Base-by-base conservation (phyloP, 2,329 filamentous ascomycete species). In the Ampelomyces quisqualis region DNA sequence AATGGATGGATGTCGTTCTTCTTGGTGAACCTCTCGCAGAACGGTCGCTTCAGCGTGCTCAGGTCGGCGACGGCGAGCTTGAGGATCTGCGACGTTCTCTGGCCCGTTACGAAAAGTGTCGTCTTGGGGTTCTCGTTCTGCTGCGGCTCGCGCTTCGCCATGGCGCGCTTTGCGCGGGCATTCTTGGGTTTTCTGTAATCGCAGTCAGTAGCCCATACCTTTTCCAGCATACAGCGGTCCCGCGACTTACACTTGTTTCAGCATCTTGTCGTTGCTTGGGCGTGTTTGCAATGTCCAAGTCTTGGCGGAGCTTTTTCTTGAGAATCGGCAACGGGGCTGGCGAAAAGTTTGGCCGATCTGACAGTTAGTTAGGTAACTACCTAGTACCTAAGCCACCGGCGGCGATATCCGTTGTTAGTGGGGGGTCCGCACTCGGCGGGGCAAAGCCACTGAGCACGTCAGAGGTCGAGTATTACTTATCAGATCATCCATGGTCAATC, bases 1-100 rank as follows among this genome's bases (percentile, higher is more conserved):
- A 98, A 98, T 2, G 93, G 93, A 70, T 93, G 90, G 59, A 95
- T 86, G 56, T 83, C 78, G 71, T 98, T 98, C 77, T 97, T 97
- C 80, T 97, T 98, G 71, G 83, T 88, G 75, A 98, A 95, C 56
- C 90, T 90, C 70, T 94, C 85, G 51, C 85, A 84, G 47, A 91
- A 78, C 2, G 90, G 90, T 62, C 86, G 84, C 59, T 91, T 90
- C 63, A 98, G 77, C 34, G 88, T 80, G 70, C 89, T 81, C 41
- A 98, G 80, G 60, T 96, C 93, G 55, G 82, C 85, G 48, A 96
- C 77, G 43, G 89, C 88, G 57, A 91, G 85, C 71, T 94, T 84
- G 42, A 90, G 77, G 34, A 93, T 74, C 60, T 91, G 84, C 31
- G 88, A 91, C 67, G 88, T 91, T 67, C 82, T 86, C 36, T 87